Conservation (phyloP, 2,329 filamentous ascomycete species). For the Penicillium brasilianum region DNA sequence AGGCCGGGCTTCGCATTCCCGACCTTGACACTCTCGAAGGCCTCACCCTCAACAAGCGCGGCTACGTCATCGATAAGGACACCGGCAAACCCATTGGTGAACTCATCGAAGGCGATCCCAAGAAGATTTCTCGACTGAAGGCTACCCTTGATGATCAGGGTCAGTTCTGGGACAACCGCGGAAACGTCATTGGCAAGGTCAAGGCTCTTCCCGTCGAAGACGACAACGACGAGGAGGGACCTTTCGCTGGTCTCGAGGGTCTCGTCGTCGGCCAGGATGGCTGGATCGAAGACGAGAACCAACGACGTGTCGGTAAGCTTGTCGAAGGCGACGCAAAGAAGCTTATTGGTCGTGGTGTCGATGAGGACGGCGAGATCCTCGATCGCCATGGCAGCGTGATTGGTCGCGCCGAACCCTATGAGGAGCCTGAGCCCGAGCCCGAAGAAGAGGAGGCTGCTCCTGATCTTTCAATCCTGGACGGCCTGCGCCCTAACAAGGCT, state of each 20-base stretch:
- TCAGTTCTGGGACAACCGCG: conserved; percentile 67
- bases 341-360: conserved; percentile 63
- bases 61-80: conserved; percentile 47
- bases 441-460: conserved; percentile 35
- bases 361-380: conserved; percentile 67
- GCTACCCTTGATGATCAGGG: conserved; percentile 60
- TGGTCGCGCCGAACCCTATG: conserved; percentile 59
- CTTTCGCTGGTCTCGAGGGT: conserved; percentile 53
- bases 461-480: conserved; percentile 51
- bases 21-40: conserved; percentile 35
- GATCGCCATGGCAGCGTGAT: conserved; percentile 67
- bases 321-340: conserved; percentile 65
- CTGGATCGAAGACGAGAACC: conserved; percentile 56
- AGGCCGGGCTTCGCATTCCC: conserved; percentile 20
- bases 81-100: conserved; percentile 60
- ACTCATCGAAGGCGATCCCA: conserved; percentile 65
- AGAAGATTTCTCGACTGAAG: conserved; percentile 58
- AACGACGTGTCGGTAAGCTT: conserved; percentile 56
- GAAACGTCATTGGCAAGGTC: conserved; percentile 67
- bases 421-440: conserved; percentile 58
- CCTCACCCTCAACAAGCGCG: conserved; percentile 50
- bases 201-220: conserved; percentile 50
- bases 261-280: conserved; percentile 55
- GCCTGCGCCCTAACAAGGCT: conserved; percentile 62
- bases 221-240: conserved; percentile 38